These are phyloP conservation scores for Scleroderma citrinum DNA, from an alignment of 768 basidiomycete species.

Conservation along the genomic window DNA sequence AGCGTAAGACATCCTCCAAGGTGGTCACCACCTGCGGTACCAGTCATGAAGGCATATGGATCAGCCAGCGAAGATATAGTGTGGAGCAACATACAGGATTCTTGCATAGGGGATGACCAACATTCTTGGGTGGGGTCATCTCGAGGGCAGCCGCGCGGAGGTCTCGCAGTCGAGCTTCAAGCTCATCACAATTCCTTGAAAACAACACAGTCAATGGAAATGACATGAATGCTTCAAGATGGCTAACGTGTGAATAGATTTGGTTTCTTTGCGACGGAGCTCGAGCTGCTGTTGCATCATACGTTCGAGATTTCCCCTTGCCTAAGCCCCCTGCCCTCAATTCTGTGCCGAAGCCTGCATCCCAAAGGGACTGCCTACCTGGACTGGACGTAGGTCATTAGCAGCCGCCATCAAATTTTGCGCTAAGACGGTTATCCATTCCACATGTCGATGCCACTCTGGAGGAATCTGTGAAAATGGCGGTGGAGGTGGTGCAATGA, in stretches of 20 bases:
- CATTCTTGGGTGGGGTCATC: constrained; percentile 1
- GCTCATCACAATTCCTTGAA: constrained; percentile 61
- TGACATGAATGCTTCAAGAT: not conserved
- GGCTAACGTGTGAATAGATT: constrained; percentile 59
- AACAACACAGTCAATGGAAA: not conserved
- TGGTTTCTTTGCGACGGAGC: constrained; percentile 66
- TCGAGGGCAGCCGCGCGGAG: constrained; percentile 33
- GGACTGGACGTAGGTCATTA: constrained; percentile 84
- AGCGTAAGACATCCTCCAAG: constrained; percentile 42
- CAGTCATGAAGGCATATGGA: constrained; percentile 3
- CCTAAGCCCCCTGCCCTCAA: constrained; percentile 35
- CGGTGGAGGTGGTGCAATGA: constrained; percentile 60
- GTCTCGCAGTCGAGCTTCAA: constrained; percentile 58
- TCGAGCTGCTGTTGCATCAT: constrained; percentile 82
- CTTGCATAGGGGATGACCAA: not conserved
- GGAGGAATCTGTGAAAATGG: constrained; percentile 40
- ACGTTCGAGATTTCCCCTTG: constrained; percentile 71
- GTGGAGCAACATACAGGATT: not conserved
- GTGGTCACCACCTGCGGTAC: constrained; percentile 9
- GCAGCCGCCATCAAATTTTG: constrained; percentile 89
- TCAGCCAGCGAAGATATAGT: not conserved
- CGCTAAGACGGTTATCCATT: constrained; percentile 76
- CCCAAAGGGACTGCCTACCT: constrained; percentile 39
- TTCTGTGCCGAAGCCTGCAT: not conserved
- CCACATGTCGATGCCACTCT: constrained; percentile 69